phyloP scores from a whole-genome alignment of 495 filamentous ascomycete species.

The Jackrogersella multiformis region DNA sequence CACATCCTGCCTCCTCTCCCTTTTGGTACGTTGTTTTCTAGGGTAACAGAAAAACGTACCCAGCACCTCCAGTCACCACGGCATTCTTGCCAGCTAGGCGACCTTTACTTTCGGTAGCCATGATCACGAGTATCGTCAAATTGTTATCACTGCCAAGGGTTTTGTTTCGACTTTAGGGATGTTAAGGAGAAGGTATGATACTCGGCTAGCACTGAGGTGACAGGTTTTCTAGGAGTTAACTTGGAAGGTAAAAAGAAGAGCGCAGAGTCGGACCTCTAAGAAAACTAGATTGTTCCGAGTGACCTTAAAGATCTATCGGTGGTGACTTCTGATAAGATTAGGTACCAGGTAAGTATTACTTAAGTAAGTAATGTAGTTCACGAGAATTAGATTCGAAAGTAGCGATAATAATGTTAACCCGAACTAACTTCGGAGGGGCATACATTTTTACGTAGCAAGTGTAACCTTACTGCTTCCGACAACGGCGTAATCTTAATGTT shows the following conservation, averaged over 20 bases:
- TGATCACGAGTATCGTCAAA: constrained; percentile 1
- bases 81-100: constrained; percentile 92
- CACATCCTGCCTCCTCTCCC: not conserved
- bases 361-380: not conserved
- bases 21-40: not conserved
- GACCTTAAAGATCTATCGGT: not conserved
- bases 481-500: too few species aligned
- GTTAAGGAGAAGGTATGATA: not conserved
- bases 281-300: too few species aligned
- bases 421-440: constrained; percentile 22
- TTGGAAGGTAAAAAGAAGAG: not conserved
- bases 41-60: constrained; percentile 65
- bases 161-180: not conserved
- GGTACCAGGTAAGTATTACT: not conserved
- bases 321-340: not conserved
- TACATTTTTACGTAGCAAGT: too few species aligned
- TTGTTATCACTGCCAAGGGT: not conserved
- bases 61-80: constrained; percentile 90
- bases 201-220: not conserved
- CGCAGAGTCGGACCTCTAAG: too few species aligned
- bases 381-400: too few species aligned
- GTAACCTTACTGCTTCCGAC: too few species aligned
- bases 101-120: constrained; percentile 53
- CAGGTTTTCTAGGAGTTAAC: not conserved
- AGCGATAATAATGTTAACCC: not conserved